Evolutionary conservation across 257 asterid species (phyloP), one percentile per base, ranked within the genome.

Genomic region (Penstemon davidsonii): DNA sequence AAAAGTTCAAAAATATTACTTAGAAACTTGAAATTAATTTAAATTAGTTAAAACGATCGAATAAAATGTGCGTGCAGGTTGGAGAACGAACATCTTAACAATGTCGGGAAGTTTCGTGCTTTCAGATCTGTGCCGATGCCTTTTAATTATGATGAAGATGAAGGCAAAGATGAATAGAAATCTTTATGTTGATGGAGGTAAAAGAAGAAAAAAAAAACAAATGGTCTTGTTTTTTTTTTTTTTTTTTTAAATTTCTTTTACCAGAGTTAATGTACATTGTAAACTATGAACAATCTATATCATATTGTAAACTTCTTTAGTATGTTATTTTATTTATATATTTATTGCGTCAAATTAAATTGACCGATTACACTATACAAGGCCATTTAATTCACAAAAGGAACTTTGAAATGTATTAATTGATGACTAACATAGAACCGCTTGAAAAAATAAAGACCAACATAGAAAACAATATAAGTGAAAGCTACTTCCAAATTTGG

Each of bases 61-160:
- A 25, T 25, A 25, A 25, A 25, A 25, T 25, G 33, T 25, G 33
- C 40, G 55, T 43, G 5, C 82, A 85, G 92, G 80, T 73, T 88
- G 73, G 95, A 88, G 79, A 88, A 88, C 45, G 95, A 88, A 56
- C 95, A 88, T 71, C 81, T 88, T 4, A 88, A 88, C 83, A 88
- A 88, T 66, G 92, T 85, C 7, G 95, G 95, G 9, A 82, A 83
- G 39, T 88, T 52, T 18, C 87, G 92, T 3, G 95, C 95, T 60
- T 88, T 81, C 79, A 85, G 85, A 70, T 80, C 88, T 15, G 90
- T 85, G 60, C 95, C 95, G 8, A 55, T 85, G 42, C 95, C 92
- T 11, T 85, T 88, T 75, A 82, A 81, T 55, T 80, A 79, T 8
- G 76, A 80, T 2, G 80, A 71, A 47, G 88, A 84, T 1, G 86